phyloP scores from a whole-genome alignment of 805 yeast genomes.

The Candida saitoana region DNA sequence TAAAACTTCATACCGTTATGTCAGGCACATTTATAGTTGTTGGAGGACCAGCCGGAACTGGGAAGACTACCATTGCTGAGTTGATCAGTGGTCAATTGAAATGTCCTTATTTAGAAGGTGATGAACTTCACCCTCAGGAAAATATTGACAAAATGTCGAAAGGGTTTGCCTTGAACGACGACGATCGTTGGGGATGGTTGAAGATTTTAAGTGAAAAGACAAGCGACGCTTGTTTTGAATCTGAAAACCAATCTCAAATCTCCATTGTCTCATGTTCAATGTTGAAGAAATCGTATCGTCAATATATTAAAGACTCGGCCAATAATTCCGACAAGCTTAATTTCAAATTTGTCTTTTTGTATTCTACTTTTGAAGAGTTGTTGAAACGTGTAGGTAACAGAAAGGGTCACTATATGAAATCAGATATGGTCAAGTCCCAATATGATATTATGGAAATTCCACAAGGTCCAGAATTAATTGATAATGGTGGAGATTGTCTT shows the following conservation, averaged over 20 bases:
- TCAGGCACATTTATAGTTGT: conserved; percentile 49
- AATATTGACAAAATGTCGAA: conserved; percentile 80
- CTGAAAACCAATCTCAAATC: conserved; percentile 15
- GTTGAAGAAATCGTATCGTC: conserved; percentile 71
- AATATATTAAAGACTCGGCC: conserved; percentile 44
- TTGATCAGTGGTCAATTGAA: conserved; percentile 41
- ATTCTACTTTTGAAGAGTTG: conserved; percentile 60
- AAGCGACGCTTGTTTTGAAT: conserved; percentile 31
- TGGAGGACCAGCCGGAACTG: conserved; percentile 97
- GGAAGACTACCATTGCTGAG: conserved; percentile 77
- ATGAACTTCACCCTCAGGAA: conserved; percentile 61
- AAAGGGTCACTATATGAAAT: conserved; percentile 80
- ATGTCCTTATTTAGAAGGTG: conserved; percentile 80
- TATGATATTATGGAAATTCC: conserved; percentile 75
- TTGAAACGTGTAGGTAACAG: conserved; percentile 59
- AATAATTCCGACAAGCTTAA: conserved; percentile 19
- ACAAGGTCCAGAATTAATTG: conserved; percentile 29
- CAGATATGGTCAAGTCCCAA: conserved; percentile 78
- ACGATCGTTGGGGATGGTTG: conserved; percentile 92
- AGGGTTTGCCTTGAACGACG: conserved; percentile 81
- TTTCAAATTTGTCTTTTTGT: conserved; percentile 63
- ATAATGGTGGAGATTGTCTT: conserved; percentile 34
- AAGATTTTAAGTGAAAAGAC: conserved; percentile 42
- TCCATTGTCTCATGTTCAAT: conserved; percentile 81
- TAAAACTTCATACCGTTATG: too few relatives aligned